Percentiles rank a stretch among this genome's conserved stretches.
phyloP scores from a whole-genome alignment of 2,329 filamentous ascomycete species.

The Fusarium sp. region DNA sequence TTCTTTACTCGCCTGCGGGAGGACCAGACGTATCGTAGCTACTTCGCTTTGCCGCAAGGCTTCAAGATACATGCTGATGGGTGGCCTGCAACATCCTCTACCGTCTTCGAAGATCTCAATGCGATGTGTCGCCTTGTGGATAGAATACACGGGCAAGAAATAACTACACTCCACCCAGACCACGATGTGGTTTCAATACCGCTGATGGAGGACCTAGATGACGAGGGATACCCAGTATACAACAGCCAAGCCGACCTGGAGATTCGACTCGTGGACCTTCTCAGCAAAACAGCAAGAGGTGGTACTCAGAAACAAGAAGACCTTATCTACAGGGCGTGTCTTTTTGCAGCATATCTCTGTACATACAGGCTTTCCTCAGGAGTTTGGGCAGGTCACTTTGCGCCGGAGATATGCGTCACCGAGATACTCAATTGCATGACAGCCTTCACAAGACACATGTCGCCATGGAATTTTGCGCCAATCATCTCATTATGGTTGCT shows the following conservation, averaged over 20 bases:
- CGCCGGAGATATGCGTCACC: not conserved
- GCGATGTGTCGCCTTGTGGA: slow-evolving; percentile 2
- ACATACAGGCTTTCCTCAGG: slow-evolving; percentile 19
- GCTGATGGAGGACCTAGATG: slow-evolving; percentile 16
- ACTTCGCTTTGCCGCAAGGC: not conserved
- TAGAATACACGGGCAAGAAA: not conserved
- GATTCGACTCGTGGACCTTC: slow-evolving; percentile 10
- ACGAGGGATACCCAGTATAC: slow-evolving; percentile 7
- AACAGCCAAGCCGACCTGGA: slow-evolving; percentile 19
- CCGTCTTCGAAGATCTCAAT: not conserved
- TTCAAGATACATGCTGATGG: fast-evolving
- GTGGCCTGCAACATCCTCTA: not conserved
- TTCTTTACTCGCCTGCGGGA: not conserved
- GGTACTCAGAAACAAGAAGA: not conserved
- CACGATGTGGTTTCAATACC: fast-evolving
- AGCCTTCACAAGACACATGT: not conserved
- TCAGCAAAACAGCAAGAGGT: not conserved
- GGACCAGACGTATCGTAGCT: fast-evolving
- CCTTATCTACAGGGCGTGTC: slow-evolving; percentile 9
- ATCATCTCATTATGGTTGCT: slow-evolving; percentile 6
- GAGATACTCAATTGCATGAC: not conserved
- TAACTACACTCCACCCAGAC: no score
- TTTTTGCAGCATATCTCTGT: slow-evolving; percentile 20
- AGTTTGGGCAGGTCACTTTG: slow-evolving; percentile 6
- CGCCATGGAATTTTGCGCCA: slow-evolving; percentile 5